Percentiles rank a stretch among this genome's conserved stretches.
These are phyloP conservation scores for Rubus parviflorus DNA, from an alignment of 306 rosid species.

Conservation along the genomic window DNA sequence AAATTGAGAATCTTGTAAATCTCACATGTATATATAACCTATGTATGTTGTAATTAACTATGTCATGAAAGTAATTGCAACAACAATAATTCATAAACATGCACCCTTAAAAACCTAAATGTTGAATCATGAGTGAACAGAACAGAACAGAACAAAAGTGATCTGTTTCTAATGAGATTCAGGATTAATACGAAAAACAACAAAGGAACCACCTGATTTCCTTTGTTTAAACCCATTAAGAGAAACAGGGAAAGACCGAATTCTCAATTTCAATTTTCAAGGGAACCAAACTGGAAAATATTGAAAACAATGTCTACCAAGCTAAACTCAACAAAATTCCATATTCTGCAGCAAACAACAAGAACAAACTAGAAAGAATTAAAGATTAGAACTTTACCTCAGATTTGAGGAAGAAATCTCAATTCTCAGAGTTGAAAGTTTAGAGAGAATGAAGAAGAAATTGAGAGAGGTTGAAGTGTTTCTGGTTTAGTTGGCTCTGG, in stretches of 20 bases:
- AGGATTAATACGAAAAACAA: background rate
- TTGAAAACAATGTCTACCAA: background rate
- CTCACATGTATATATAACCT: background rate
- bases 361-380: background rate
- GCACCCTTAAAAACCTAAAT: background rate
- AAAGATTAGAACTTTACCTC: constrained; percentile 10
- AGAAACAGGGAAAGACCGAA: background rate
- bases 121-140: background rate
- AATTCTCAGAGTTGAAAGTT: background rate
- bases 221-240: background rate
- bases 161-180: background rate
- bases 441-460: background rate
- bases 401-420: background rate
- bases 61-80: background rate
- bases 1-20: background rate
- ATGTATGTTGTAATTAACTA: background rate
- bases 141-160: background rate
- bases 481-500: background rate
- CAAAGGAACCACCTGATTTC: too few species aligned
- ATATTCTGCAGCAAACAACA: background rate
- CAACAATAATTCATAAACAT: background rate
- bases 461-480: background rate
- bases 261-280: constrained; percentile 9
- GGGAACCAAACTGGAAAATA: constrained; percentile 4
- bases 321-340: background rate